Percentiles rank a stretch among this genome's conserved stretches.
These are phyloP conservation scores for Raphidocelis subcapitata DNA, from an alignment of 139 green algal species.

Conservation along the genomic window DNA sequence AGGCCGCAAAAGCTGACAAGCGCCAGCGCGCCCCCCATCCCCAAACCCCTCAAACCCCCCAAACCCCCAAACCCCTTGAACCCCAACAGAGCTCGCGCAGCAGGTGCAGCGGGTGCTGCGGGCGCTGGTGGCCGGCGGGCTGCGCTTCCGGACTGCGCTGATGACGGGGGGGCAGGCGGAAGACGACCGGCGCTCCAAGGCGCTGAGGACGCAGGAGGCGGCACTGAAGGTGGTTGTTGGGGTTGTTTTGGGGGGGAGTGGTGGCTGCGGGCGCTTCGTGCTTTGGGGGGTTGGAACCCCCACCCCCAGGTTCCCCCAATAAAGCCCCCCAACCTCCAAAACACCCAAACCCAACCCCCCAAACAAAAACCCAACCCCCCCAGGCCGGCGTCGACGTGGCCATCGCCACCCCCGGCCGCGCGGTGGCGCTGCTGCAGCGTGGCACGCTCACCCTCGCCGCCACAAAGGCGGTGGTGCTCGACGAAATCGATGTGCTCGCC, in stretches of 20 bases:
- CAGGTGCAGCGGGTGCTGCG: constrained; percentile 55
- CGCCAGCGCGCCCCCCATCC: no score
- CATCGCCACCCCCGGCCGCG: constrained; percentile 74
- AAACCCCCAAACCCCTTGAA: not conserved
- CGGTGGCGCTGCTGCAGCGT: constrained; percentile 53
- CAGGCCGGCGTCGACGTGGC: constrained; percentile 75
- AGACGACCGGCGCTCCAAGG: constrained; percentile 27
- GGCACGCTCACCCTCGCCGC: constrained; percentile 52
- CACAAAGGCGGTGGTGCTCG: constrained; percentile 68
- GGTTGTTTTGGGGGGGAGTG: constrained; percentile 2
- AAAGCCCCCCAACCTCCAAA: not conserved
- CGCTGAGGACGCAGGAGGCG: constrained; percentile 54
- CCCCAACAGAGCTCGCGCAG: constrained; percentile 52
- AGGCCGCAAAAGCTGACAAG: no score
- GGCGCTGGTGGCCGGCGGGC: constrained; percentile 41
- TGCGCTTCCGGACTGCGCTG: constrained; percentile 43
- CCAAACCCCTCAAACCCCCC: no score
- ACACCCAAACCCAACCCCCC: constrained; percentile 4
- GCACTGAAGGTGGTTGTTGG: constrained; percentile 1
- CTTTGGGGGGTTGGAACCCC: not conserved
- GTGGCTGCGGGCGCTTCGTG: not conserved
- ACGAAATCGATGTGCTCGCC: constrained; percentile 91
- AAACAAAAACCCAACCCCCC: constrained; percentile 9
- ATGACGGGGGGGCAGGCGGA: constrained; percentile 68
- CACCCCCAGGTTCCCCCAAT: not conserved